Evolutionary conservation across 1,284 basidiomycete genomes (phyloP).

Genomic region (Ustilago lituana): DNA sequence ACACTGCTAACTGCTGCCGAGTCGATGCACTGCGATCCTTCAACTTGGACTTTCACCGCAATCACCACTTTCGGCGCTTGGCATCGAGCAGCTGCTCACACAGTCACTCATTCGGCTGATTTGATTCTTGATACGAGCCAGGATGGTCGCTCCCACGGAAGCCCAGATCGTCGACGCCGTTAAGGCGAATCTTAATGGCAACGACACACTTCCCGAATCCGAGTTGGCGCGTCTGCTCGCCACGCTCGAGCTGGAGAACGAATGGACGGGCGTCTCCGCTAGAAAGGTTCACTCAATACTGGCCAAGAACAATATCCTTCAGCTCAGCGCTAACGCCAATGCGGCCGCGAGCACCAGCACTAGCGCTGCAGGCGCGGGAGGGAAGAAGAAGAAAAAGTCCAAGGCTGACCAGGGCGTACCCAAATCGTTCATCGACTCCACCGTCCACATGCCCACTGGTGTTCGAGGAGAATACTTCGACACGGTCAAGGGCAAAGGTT

Average conservation of each 20-base stretch:
- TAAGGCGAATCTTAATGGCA: slow-evolving; percentile 3
- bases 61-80: neutral
- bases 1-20: too few species aligned
- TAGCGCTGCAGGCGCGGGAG: neutral
- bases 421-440: slow-evolving; percentile 49
- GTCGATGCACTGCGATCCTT: too few species aligned
- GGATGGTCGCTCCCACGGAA: slow-evolving; percentile 35
- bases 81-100: too few species aligned
- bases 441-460: slow-evolving; percentile 41
- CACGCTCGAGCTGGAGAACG: slow-evolving; percentile 47
- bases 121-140: neutral
- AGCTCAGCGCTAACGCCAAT: neutral
- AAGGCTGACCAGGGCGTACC: slow-evolving; percentile 28
- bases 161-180: slow-evolving; percentile 36
- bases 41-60: too few species aligned
- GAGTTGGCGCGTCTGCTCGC: slow-evolving; percentile 41
- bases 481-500: slow-evolving; percentile 80
- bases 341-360: neutral
- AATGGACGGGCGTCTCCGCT: slow-evolving; percentile 43
- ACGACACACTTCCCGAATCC: neutral
- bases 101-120: too few species aligned
- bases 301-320: slow-evolving; percentile 19
- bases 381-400: slow-evolving; percentile 44
- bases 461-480: slow-evolving; percentile 78
- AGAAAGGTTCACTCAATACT: slow-evolving; percentile 42